Percentiles rank a stretch among this genome's conserved stretches.
phyloP scores from a whole-genome alignment of 2,329 filamentous ascomycete genomes.

The Scopulariopsis brevicaulis region DNA sequence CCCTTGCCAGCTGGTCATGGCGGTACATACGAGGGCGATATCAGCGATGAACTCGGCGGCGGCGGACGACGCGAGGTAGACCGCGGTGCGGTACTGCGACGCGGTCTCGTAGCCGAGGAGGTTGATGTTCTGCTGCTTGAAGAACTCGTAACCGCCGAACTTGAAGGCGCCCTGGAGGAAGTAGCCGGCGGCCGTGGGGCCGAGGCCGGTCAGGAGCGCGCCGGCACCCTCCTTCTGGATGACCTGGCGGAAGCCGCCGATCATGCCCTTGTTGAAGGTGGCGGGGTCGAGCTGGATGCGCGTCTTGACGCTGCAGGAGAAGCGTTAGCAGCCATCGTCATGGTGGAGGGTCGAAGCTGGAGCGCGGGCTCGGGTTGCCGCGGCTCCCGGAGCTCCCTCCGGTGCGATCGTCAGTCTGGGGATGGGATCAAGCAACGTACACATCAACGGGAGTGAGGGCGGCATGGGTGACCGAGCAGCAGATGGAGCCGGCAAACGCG shows the following conservation, averaged over 20 bases:
- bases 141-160: conserved; percentile 89
- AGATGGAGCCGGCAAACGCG: conserved; percentile 93
- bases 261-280: conserved; percentile 80
- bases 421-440: conserved; percentile 37
- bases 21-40: conserved; percentile 49
- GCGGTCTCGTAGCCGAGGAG: conserved; percentile 66
- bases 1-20: neutral
- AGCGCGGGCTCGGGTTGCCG: neutral
- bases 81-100: conserved; percentile 65
- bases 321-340: conserved; percentile 10
- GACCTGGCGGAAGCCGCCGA: conserved; percentile 81
- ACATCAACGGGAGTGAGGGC: conserved; percentile 97
- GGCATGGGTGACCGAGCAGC: conserved; percentile 97
- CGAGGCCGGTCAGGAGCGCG: conserved; percentile 75
- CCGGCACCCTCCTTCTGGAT: conserved; percentile 74
- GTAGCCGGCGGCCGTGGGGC: conserved; percentile 80
- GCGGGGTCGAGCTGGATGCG: conserved; percentile 85
- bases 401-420: neutral
- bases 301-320: conserved; percentile 68
- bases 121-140: conserved; percentile 88
- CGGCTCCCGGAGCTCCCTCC: neutral
- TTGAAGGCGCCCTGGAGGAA: conserved; percentile 74
- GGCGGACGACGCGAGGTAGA: conserved; percentile 65
- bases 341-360: neutral
- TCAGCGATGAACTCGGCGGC: conserved; percentile 61